phyloP scores from a whole-genome alignment of 352 stramenopile genomes.

The Pythium folliculosum region DNA sequence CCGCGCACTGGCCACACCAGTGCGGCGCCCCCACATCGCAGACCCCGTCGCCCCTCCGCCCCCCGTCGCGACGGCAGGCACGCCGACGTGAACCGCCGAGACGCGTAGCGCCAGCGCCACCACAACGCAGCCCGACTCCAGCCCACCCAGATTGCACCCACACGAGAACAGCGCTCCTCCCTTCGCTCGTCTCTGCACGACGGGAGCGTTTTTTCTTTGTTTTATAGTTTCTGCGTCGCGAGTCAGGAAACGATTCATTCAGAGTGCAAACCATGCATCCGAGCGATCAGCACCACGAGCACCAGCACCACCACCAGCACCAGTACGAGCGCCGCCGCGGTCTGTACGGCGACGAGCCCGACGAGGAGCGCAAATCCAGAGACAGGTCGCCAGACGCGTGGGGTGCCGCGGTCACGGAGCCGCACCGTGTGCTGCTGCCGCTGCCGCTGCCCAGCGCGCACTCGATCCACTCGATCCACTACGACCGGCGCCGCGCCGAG shows the following conservation, averaged over 20 bases:
- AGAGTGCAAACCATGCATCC: constrained; percentile 14
- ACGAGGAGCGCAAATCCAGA: constrained; percentile 15
- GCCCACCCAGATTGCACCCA: too few relatives aligned
- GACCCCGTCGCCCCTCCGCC: too few relatives aligned
- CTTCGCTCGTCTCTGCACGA: neutral
- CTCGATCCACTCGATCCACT: constrained; percentile 14
- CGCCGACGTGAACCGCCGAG: constrained; percentile 6
- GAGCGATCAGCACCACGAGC: neutral
- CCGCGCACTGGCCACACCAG: constrained; percentile 23
- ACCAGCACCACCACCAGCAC: neutral
- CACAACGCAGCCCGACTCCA: neutral
- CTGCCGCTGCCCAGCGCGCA: constrained; percentile 3
- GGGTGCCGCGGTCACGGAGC: neutral
- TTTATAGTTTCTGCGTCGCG: too few relatives aligned
- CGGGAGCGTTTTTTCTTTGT: constrained; percentile 1
- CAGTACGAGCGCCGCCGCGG: constrained; percentile 6
- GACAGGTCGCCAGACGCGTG: constrained; percentile 3
- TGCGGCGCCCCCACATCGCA: neutral
- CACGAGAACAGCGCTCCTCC: too few relatives aligned
- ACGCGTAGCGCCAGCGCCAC: neutral
- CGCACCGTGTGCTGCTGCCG: constrained; percentile 2
- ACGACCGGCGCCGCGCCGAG: constrained; percentile 18
- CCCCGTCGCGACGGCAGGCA: neutral
- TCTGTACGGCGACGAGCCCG: neutral
- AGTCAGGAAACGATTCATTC: too few relatives aligned